These are phyloP conservation scores for Talinum fruticosum DNA, from an alignment of 148 eudicot genomes.

Conservation along the genomic window DNA sequence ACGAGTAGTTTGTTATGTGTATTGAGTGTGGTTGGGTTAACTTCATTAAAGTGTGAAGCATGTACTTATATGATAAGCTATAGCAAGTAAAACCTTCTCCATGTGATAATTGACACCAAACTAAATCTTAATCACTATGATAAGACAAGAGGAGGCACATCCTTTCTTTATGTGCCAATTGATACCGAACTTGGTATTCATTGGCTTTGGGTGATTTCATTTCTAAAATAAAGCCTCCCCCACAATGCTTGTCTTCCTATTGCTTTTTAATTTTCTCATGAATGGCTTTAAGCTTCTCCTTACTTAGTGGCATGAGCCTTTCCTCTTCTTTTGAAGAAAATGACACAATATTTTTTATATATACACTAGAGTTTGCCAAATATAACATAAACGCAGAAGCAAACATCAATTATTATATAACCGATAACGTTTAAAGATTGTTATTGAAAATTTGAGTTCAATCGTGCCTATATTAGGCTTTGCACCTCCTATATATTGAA, in stretches of 20 bases:
- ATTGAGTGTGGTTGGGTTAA: background rate
- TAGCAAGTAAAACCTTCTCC: slow-evolving; percentile 18
- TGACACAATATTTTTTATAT: background rate
- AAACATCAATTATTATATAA: no score
- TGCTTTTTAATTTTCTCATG: background rate
- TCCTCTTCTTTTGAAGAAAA: background rate
- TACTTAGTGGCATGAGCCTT: background rate
- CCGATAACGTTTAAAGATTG: no score
- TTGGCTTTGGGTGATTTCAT: background rate
- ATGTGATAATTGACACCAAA: background rate
- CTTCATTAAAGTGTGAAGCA: background rate
- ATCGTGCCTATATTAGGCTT: no score
- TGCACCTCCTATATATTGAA: no score
- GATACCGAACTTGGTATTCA: background rate
- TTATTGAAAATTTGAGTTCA: no score
- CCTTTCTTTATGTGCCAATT: no score
- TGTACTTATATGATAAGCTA: background rate
- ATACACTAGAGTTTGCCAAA: background rate
- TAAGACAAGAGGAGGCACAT: no score
- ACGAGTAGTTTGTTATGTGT: background rate
- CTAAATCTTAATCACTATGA: background rate
- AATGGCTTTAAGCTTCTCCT: background rate
- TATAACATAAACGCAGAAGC: background rate
- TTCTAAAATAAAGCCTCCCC: background rate
- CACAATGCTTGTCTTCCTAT: background rate